Evolutionary conservation across 331 rosid species (phyloP), one percentile per base, ranked within the genome.

Genomic region (Pyracantha coccinea): DNA sequence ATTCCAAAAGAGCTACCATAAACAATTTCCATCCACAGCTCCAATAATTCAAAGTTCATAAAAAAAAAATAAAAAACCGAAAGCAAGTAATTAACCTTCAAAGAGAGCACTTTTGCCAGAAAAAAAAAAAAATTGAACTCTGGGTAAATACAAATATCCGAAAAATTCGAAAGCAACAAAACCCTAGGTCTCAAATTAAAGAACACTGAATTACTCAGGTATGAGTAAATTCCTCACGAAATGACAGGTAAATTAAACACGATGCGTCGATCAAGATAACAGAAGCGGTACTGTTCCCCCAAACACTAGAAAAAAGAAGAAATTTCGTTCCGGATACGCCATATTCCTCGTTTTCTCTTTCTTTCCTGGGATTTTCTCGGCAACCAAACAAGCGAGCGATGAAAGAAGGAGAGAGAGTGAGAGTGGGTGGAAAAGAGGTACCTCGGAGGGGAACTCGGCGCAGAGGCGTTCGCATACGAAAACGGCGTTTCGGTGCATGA

Each of bases 361-460:
- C n/a, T 21, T 31, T 63, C 52, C 33, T 25, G 28, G 21, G 19
- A 29, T 81, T 79, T 50, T 53, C 58, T 9, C 67, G 66, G 74
- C 24, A 72, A 75, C 67, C 65, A 78, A 77, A 71, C 54, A 74
- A 27, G 70, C 21, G 15, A 47, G 55, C 44, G 28, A 47, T 3
- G 7, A 57, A 24, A 35, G 44, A 38, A 16, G 23, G 1, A 14
- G 63, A 35, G 50, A 0, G 55, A 50, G 20, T 16, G 55, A 20
- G 61, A 77, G 61, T 76, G 4, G 59, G 77, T 38, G 65, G n/a
- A 33, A 20, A 74, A 21, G 33, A 44, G 12, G 67, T 21, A 68
- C 98, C 97, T 93, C 98, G 3, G 96, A 81, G 44, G 97, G 92
- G 75, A 85, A 91, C 78, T 93, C 88, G n/a, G 97, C 89, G 61